Base-by-base conservation (phyloP, 1,139 yeast genomes). In the Blastobotrys petasosporus region DNA sequence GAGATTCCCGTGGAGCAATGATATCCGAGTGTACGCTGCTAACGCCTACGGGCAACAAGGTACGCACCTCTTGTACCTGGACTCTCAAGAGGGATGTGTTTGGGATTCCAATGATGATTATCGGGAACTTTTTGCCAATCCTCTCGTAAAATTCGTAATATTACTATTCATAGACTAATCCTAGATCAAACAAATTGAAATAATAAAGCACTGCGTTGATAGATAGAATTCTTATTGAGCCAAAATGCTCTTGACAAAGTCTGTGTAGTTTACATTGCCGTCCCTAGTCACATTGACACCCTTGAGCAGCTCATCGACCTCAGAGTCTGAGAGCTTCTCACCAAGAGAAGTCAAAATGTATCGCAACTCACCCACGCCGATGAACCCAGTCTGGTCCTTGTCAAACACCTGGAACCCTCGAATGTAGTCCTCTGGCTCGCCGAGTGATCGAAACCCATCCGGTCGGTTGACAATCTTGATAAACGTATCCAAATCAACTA, bases 381-480 rank as follows among this genome's bases (percentile, higher is more conserved):
- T 92, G 70, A 82, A 84, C 6, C 99, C 99, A 16, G 97, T 84
- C 55, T 84, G 80, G 55, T 88, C 95, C 72, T 90, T 94, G 71
- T 92, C 99, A 57, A 92, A 92, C 9, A 92, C 97, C 70, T 92
- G 97, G 78, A 92, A 92, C 1, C 97, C 98, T 62, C 94, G 85
- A 61, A 92, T 80, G 68, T 92, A 92, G 67, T 92, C 99, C 64
- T 92, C 98, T 23, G 95, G 92, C 59, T 84, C 85, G n/a, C 95
- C 95, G 51, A 85, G 76, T 32, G 90, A 82, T 67, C 84, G 83
- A 76, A 86, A 87, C 0, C 95, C 95, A 59, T 85, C 90, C 41
- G 94, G 95, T 67, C 95, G 80, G 65, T 82, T 81, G 57, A 86
- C 82, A 58, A 86, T 76, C 65, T 79, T 78, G 54, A 82, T 80